Conservation (phyloP, 75 land plant species). For the Picea sitchensis region DNA sequence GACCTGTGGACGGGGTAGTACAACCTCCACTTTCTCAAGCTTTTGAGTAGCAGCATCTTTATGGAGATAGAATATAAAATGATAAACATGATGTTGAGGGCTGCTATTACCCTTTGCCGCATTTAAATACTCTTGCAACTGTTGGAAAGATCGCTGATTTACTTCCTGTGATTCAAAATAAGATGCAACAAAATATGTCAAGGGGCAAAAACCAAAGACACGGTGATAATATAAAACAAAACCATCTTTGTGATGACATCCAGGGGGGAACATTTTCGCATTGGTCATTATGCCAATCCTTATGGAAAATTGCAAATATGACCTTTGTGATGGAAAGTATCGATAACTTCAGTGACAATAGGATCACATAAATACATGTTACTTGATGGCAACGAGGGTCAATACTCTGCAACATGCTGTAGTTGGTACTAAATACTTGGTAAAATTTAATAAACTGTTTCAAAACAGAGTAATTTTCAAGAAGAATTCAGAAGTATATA, state of each 20-base stretch:
- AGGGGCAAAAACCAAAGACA: not conserved
- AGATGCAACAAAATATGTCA: conserved; percentile 5
- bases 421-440: not conserved
- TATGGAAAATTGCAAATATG: not conserved
- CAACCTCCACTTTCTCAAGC: conserved; percentile 37
- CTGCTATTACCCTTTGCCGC: conserved; percentile 28
- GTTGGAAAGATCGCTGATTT: conserved; percentile 39
- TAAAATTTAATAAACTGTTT: not conserved
- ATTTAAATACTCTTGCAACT: conserved; percentile 42
- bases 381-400: not conserved
- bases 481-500: not conserved
- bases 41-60: conserved; percentile 10
- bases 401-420: not conserved
- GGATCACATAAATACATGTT: not conserved
- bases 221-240: not conserved
- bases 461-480: not conserved
- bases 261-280: not conserved
- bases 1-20: conserved; percentile 35
- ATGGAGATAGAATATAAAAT: conserved; percentile 34
- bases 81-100: conserved; percentile 17
- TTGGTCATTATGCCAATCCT: not conserved
- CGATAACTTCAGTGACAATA: not conserved
- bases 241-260: not conserved
- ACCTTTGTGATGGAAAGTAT: not conserved
- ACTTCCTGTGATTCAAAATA: conserved; percentile 22